Evolutionary conservation across 768 basidiomycete genomes (phyloP).

Genomic region (Lentinus tigrinus): DNA sequence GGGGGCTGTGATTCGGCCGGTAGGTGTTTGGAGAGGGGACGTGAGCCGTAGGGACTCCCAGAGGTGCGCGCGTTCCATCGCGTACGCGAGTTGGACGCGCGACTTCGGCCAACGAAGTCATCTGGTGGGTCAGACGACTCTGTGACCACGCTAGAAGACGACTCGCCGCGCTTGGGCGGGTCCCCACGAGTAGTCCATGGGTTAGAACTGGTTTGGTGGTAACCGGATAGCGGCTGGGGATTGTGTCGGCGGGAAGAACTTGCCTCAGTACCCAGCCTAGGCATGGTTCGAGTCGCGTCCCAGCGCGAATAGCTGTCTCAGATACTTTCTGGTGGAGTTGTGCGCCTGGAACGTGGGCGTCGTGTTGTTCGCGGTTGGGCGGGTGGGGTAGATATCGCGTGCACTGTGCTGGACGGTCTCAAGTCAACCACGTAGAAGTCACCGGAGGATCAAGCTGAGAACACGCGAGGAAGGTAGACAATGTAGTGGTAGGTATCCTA

Average conservation of each 20-base stretch:
- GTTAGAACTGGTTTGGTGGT: conserved; percentile 8
- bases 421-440: too few species aligned
- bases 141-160: not conserved
- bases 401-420: too few species aligned
- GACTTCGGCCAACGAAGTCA: not conserved
- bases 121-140: not conserved
- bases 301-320: not conserved
- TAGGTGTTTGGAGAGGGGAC: conserved; percentile 5
- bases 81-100: conserved; percentile 9
- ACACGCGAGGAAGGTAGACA: too few species aligned
- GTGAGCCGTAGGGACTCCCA: conserved; percentile 9
- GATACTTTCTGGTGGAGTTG: not conserved
- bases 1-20: conserved; percentile 2
- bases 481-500: too few species aligned
- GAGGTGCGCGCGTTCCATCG: conserved; percentile 14
- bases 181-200: not conserved
- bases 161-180: not conserved
- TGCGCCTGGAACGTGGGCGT: too few species aligned
- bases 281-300: conserved; percentile 9
- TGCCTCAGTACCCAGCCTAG: conserved; percentile 12
- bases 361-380: not conserved
- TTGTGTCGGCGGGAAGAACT: conserved; percentile 15
- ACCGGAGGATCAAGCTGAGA: too few species aligned
- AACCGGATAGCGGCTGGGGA: conserved; percentile 6
- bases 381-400: too few species aligned